phyloP scores from a whole-genome alignment of 306 rosid genomes.

The Cucumis melo region DNA sequence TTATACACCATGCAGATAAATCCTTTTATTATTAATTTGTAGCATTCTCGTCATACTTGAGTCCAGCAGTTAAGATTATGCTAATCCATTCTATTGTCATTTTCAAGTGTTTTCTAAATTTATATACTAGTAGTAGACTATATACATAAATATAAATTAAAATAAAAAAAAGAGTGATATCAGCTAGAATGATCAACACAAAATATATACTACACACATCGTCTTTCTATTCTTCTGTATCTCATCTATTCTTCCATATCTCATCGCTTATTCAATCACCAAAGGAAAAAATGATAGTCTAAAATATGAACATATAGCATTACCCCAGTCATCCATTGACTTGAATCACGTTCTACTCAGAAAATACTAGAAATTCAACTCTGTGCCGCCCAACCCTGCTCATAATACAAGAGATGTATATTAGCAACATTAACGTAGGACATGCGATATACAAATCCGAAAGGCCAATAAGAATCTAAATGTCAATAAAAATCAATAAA shows the following conservation, averaged over 20 bases:
- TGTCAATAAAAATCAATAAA: no score
- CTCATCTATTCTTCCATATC: not conserved
- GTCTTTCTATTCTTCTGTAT: not conserved
- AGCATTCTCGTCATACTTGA: not conserved
- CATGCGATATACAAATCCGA: not conserved
- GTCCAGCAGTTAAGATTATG: not conserved
- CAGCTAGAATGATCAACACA: not conserved
- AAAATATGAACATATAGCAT: not conserved
- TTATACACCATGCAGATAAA: not conserved
- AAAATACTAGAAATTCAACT: not conserved
- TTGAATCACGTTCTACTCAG: not conserved
- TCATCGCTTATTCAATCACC: not conserved
- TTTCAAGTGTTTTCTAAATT: not conserved
- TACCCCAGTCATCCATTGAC: constrained; percentile 11
- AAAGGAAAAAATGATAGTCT: not conserved
- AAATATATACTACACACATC: not conserved
- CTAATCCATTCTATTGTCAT: not conserved
- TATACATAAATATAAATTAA: not conserved
- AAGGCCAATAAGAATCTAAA: not conserved
- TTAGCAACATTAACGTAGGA: not conserved
- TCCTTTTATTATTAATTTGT: not conserved
- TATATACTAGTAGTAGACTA: not conserved
- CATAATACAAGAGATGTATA: not conserved
- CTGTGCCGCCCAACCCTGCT: not conserved
- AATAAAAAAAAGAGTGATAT: not conserved